Percentiles rank a stretch among this genome's conserved stretches.
phyloP scores from a whole-genome alignment of 2,329 filamentous ascomycete species.

The Dichotomopilus funicola region DNA sequence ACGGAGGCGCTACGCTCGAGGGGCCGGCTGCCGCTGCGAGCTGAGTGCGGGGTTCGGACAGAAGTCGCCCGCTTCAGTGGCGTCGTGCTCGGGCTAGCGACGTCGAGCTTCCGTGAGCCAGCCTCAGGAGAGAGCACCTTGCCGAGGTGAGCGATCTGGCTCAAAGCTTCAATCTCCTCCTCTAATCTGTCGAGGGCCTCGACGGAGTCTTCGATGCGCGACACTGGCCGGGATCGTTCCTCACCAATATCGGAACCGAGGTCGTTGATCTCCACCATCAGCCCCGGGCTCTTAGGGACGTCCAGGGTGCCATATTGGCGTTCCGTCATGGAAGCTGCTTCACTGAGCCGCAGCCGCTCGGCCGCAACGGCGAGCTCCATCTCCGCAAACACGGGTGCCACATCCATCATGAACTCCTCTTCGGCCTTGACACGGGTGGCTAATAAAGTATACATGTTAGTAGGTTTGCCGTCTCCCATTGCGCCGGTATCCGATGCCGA shows the following conservation, averaged over 20 bases:
- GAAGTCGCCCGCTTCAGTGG: conserved; percentile 18
- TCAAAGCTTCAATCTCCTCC: conserved; percentile 52
- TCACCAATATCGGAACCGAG: conserved; percentile 5
- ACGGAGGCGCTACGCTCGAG: conserved; percentile 32
- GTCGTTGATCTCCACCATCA: conserved; percentile 9
- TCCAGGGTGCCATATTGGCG: conserved; percentile 1
- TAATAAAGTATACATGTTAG: conserved; percentile 42
- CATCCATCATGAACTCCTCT: conserved; percentile 8
- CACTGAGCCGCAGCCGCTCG: neutral
- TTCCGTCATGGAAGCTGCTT: conserved; percentile 1
- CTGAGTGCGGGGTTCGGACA: conserved; percentile 31
- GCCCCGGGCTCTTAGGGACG: conserved; percentile 8
- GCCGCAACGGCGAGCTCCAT: neutral
- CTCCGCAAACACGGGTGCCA: conserved; percentile 5
- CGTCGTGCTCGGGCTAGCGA: conserved; percentile 8
- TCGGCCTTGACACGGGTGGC: conserved; percentile 37
- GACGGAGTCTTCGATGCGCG: conserved; percentile 57
- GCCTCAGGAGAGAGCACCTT: conserved; percentile 30
- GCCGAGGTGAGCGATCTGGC: conserved; percentile 33
- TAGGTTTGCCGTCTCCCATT: conserved; percentile 18
- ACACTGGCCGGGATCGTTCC: conserved; percentile 22
- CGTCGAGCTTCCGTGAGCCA: conserved; percentile 14
- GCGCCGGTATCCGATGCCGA: conserved; percentile 22
- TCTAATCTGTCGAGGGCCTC: conserved; percentile 57
- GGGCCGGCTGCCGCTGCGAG: conserved; percentile 37